Evolutionary conservation across 495 filamentous ascomycete species (phyloP).

Genomic region (Podospora pseudopauciseta): DNA sequence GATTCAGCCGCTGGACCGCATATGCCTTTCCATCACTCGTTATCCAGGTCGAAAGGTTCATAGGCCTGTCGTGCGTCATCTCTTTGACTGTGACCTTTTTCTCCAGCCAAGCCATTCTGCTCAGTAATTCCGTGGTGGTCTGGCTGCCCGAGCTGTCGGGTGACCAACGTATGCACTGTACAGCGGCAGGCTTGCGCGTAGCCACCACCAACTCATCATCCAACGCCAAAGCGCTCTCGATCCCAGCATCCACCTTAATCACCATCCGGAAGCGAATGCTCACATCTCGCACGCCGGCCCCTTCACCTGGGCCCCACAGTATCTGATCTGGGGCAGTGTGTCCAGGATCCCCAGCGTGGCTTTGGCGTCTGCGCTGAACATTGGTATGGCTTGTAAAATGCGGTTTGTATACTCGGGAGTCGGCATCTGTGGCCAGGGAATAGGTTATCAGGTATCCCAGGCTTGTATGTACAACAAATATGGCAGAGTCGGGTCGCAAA

Average conservation of each 20-base stretch:
- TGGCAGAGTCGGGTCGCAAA: conserved; percentile 85
- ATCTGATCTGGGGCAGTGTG: conserved; percentile 52
- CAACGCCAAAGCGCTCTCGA: conserved; percentile 78
- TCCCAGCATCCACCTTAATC: conserved; percentile 96
- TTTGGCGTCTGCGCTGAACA: conserved; percentile 67
- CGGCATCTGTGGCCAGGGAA: conserved; percentile 79
- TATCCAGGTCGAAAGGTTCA: conserved; percentile 95
- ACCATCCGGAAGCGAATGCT: conserved; percentile 94
- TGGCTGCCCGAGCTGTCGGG: conserved; percentile 76
- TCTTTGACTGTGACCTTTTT: conserved; percentile 72
- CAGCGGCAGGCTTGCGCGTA: conserved; percentile 85
- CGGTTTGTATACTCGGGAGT: conserved; percentile 78
- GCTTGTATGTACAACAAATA: conserved; percentile 86
- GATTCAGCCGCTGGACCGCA: conserved; percentile 69
- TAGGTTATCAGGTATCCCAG: conserved; percentile 92
- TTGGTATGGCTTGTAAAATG: conserved; percentile 64
- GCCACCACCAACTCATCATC: conserved; percentile 93
- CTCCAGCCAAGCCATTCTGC: conserved; percentile 76
- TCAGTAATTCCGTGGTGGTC: conserved; percentile 86
- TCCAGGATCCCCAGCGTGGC: conserved; percentile 59
- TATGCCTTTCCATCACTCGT: conserved; percentile 88
- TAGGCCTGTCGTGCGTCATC: conserved; percentile 95
- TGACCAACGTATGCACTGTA: conserved; percentile 95
- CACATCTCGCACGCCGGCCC: conserved; percentile 77
- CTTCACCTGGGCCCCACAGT: conserved; percentile 63